A percentile compares a stretch with the other conserved stretches of the same genome.
phyloP scores from a whole-genome alignment of 768 basidiomycete species.

The Pisolithus sp. region DNA sequence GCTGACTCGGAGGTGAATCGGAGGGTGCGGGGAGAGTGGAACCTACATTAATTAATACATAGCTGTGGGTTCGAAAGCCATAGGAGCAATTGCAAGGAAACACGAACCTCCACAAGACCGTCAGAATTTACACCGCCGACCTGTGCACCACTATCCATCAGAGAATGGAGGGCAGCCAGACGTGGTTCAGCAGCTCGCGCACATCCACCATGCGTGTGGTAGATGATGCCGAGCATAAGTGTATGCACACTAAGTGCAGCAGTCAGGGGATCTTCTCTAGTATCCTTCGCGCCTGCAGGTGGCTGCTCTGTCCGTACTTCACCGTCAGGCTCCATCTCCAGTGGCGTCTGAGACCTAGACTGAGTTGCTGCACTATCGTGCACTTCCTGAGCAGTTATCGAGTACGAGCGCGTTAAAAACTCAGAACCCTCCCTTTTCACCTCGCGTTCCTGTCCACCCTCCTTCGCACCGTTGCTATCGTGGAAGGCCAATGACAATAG shows the following conservation, averaged over 20 bases:
- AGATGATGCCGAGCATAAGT: constrained; percentile 56
- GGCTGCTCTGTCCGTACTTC: neutral
- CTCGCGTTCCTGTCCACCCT: neutral
- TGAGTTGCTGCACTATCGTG: constrained; percentile 17
- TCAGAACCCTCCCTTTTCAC: constrained; percentile 9
- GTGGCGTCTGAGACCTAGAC: constrained; percentile 18
- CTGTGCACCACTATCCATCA: constrained; percentile 53
- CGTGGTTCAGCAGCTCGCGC: constrained; percentile 42
- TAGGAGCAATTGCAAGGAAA: constrained; percentile 14
- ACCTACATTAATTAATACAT: constrained; percentile 13
- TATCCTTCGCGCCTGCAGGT: neutral
- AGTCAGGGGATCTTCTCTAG: constrained; percentile 24
- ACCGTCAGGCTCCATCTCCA: neutral
- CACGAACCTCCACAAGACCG: constrained; percentile 34
- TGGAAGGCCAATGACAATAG: constrained; percentile 37
- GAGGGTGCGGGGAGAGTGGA: constrained; percentile 29
- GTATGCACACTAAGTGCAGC: constrained; percentile 47
- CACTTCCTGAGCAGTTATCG: constrained; percentile 25
- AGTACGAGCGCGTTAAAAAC: constrained; percentile 23
- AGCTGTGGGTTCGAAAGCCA: constrained; percentile 7
- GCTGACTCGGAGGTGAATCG: constrained; percentile 53
- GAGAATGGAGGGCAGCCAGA: constrained; percentile 53
- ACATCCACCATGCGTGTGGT: constrained; percentile 54
- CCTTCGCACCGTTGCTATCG: constrained; percentile 6
- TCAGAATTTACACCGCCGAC: constrained; percentile 32